These are phyloP conservation scores for Yarrowia osloensis DNA, from an alignment of 805 yeast species.

Conservation along the genomic window DNA sequence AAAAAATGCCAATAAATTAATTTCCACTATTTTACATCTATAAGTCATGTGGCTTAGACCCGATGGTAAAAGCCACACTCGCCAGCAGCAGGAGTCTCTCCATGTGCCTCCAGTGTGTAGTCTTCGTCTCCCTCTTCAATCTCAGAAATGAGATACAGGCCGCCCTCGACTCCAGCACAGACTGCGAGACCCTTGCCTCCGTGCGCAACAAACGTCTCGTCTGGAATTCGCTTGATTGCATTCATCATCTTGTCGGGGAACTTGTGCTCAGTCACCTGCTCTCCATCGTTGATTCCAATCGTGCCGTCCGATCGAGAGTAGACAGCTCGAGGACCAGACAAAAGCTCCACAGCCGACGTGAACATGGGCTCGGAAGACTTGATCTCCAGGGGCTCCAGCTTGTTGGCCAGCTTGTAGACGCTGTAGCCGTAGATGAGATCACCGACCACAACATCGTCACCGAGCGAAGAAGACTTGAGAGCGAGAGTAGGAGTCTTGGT, in stretches of 20 bases:
- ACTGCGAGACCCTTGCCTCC: background rate
- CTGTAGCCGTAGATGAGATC: slow-evolving; percentile 14
- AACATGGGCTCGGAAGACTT: background rate
- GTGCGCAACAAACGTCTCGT: background rate
- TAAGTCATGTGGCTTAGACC: background rate
- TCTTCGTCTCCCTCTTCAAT: background rate
- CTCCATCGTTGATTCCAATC: slow-evolving; percentile 5
- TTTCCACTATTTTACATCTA: background rate
- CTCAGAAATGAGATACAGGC: slow-evolving; percentile 21
- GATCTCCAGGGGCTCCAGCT: slow-evolving; percentile 10
- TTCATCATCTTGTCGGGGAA: slow-evolving; percentile 25
- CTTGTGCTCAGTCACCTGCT: slow-evolving; percentile 1
- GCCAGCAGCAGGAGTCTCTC: slow-evolving; percentile 1
- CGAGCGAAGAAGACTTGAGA: slow-evolving; percentile 1
- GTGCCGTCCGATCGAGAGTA: slow-evolving; percentile 24
- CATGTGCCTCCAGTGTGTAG: background rate
- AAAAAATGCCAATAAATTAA: background rate
- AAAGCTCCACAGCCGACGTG: slow-evolving; percentile 17
- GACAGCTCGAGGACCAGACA: background rate
- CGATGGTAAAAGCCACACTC: background rate
- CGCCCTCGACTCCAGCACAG: slow-evolving; percentile 26
- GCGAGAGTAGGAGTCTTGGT: slow-evolving; percentile 19
- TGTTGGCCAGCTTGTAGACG: background rate
- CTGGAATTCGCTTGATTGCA: slow-evolving; percentile 4
- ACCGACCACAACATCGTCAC: background rate